Base-by-base conservation (phyloP, 345 rosid species). In the Gossypium herbaceum region DNA sequence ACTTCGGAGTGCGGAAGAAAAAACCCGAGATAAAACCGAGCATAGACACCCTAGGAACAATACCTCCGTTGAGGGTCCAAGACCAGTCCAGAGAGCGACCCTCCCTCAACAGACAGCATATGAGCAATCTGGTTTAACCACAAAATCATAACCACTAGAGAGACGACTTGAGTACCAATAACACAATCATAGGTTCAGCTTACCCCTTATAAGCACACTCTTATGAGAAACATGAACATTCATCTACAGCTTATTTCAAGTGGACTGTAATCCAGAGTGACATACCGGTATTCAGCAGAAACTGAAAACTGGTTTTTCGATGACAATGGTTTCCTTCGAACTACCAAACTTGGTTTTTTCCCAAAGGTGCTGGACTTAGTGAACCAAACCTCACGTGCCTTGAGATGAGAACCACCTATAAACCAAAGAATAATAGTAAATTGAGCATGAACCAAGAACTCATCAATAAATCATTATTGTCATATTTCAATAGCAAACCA, bases 241-340 rank as follows among this genome's bases (percentile, higher is more conserved):
- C 73, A 16, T 9, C 60, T 27, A 45, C 5, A 55, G 56, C 64
- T 71, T 71, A 70, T 55, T 55, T 34, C 7, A 55, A 25, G 24
- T 71, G 48, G 55, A 22, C 24, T 45, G 55, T 13, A 58, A 61
- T 15, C 24, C 45, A 60, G 54, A 51, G 58, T 12, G 47, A 52
- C 83, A 13, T 87, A 90, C 94, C 80, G 78, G 71, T 92, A 88
- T 60, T 81, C 86, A 3, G 94, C 93, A 80, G 79, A 82, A 80
- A 92, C 86, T 22, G 90, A 76, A 56, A 86, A 72, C 70, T 71
- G 85, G 76, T 11, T 71, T 65, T 60, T 79, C 44, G 72, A 50
- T 64, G 68, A 72, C 57, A 48, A 80, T 56, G 84, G 71, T 71
- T 87, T 88, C 83, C 83, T 85, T 27, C 61, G 87, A 62, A 83